These are phyloP conservation scores for Yarrowia osloensis DNA, from an alignment of 805 yeast species.

Conservation along the genomic window DNA sequence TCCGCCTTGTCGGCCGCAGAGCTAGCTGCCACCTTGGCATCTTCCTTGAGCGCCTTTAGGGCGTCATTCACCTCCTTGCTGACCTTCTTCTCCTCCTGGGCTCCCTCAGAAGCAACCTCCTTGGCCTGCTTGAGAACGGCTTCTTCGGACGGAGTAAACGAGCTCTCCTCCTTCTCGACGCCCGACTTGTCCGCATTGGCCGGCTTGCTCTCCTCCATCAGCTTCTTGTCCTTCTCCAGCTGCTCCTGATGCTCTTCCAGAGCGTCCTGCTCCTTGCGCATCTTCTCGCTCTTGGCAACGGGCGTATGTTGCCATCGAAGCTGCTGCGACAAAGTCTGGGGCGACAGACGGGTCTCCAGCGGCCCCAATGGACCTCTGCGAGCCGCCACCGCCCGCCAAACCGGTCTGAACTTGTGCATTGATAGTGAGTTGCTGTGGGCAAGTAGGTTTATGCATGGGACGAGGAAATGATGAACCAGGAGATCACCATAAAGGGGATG, in stretches of 20 bases:
- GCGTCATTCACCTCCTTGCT: not conserved
- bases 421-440: not conserved
- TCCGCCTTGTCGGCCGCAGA: not conserved
- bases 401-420: not conserved
- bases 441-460: not conserved
- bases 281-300: slow-evolving; percentile 21
- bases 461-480: too few species aligned
- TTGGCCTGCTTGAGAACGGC: not conserved
- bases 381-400: not conserved
- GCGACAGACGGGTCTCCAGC: not conserved
- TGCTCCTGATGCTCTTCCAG: slow-evolving; percentile 25
- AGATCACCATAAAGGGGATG: too few species aligned
- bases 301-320: slow-evolving; percentile 19
- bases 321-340: not conserved
- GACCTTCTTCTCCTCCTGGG: not conserved
- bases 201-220: not conserved
- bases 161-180: not conserved
- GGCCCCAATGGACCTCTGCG: not conserved
- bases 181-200: not conserved
- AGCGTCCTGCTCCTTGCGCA: slow-evolving; percentile 20
- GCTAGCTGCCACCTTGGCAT: not conserved
- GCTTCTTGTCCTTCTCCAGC: slow-evolving; percentile 5
- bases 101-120: not conserved
- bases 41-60: not conserved
- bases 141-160: not conserved